phyloP scores from a whole-genome alignment of 495 filamentous ascomycete genomes.

The Penicillium maclennaniae region DNA sequence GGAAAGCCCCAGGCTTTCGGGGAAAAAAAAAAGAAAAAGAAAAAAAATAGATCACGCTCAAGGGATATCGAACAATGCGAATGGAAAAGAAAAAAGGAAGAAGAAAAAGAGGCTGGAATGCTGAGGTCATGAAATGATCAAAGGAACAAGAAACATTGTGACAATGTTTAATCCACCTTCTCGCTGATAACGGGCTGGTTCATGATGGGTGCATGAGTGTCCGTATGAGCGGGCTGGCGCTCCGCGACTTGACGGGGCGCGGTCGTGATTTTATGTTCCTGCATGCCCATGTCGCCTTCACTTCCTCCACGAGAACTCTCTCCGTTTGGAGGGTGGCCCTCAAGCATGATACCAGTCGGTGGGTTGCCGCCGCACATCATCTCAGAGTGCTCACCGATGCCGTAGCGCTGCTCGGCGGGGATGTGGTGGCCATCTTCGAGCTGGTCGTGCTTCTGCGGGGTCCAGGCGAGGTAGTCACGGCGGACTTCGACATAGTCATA shows the following conservation, averaged over 20 bases:
- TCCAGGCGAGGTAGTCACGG: constrained; percentile 96
- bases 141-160: constrained; percentile 5
- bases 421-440: constrained; percentile 58
- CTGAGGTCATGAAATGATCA: neutral
- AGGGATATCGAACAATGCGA: constrained; percentile 28
- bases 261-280: constrained; percentile 36
- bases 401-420: constrained; percentile 68
- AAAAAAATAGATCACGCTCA: constrained; percentile 25
- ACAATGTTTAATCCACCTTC: constrained; percentile 16
- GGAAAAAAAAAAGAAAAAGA: constrained; percentile 5
- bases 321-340: constrained; percentile 55
- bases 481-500: constrained; percentile 99
- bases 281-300: constrained; percentile 31
- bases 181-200: constrained; percentile 18
- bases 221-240: constrained; percentile 24
- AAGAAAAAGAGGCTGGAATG: neutral
- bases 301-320: constrained; percentile 38
- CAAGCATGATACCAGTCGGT: constrained; percentile 47
- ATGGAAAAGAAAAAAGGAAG: constrained; percentile 1
- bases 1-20: constrained; percentile 27
- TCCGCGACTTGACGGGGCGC: constrained; percentile 35
- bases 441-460: constrained; percentile 72
- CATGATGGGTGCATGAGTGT: constrained; percentile 10
- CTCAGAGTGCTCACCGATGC: constrained; percentile 72
- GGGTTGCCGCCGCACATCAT: constrained; percentile 63